phyloP scores from a whole-genome alignment of 2,329 filamentous ascomycete genomes.

The Curvularia sp. region DNA sequence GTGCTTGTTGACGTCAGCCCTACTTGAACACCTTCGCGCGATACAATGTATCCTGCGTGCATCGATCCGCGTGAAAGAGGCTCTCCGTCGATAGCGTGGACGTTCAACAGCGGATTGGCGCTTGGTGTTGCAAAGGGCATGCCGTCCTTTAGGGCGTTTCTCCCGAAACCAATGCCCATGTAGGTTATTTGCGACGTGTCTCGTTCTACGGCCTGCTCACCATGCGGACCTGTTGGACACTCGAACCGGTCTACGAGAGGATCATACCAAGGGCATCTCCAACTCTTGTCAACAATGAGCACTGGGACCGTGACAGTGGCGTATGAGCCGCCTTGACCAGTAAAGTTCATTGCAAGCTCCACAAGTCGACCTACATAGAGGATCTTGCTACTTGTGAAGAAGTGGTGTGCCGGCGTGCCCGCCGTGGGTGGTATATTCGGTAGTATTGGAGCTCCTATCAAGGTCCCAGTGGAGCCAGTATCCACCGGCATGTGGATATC shows the following conservation, averaged over 20 bases:
- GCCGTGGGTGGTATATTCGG: constrained; percentile 32
- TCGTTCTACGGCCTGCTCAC: constrained; percentile 32
- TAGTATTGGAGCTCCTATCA: constrained; percentile 45
- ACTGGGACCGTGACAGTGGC: constrained; percentile 40
- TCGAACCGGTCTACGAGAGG: constrained; percentile 37
- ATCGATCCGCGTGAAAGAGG: constrained; percentile 16
- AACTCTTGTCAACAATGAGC: constrained; percentile 45
- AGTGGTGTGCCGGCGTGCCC: constrained; percentile 42
- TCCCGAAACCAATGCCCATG: constrained; percentile 49
- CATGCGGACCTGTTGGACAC: constrained; percentile 41
- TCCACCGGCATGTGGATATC: constrained; percentile 45
- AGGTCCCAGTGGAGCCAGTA: constrained; percentile 46
- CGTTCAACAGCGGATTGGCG: constrained; percentile 49
- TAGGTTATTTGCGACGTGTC: constrained; percentile 45
- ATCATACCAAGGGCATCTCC: constrained; percentile 46
- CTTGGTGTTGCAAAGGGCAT: constrained; percentile 41
- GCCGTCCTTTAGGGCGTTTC: constrained; percentile 39
- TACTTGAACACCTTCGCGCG: constrained; percentile 40
- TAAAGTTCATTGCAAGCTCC: constrained; percentile 38
- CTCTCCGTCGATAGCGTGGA: constrained; percentile 37
- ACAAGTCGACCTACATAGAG: constrained; percentile 45
- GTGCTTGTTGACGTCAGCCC: constrained; percentile 38
- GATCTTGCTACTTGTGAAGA: constrained; percentile 46
- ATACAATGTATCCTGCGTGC: constrained; percentile 41
- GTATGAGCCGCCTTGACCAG: constrained; percentile 28